Conservation (phyloP, 495 filamentous ascomycete genomes). For the Friedmanniomyces simplex region DNA sequence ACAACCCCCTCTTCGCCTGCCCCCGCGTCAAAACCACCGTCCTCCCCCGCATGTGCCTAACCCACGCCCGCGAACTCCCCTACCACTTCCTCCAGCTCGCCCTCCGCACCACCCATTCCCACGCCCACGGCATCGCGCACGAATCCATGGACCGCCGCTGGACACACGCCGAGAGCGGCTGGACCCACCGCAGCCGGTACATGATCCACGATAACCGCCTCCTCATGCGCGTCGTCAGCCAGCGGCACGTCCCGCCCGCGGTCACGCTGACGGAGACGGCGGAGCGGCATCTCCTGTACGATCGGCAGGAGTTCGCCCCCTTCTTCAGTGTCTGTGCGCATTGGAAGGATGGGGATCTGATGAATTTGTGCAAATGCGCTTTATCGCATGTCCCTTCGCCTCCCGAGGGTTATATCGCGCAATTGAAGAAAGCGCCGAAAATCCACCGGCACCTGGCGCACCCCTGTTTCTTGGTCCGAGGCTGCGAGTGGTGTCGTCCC, state of each 20-base stretch:
- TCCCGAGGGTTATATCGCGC: slow-evolving; percentile 23
- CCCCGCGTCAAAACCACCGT: slow-evolving; percentile 36
- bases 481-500: slow-evolving; percentile 45
- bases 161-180: slow-evolving; percentile 35
- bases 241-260: slow-evolving; percentile 33
- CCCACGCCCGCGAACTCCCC: slow-evolving; percentile 41
- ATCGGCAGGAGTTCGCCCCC: slow-evolving; percentile 48
- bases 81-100: slow-evolving; percentile 47
- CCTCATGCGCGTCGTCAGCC: slow-evolving; percentile 42
- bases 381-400: slow-evolving; percentile 43
- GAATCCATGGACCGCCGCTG: slow-evolving; percentile 40
- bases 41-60: slow-evolving; percentile 41
- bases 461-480: slow-evolving; percentile 38
- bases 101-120: slow-evolving; percentile 35
- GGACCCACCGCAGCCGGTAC: slow-evolving; percentile 42
- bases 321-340: slow-evolving; percentile 50
- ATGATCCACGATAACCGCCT: slow-evolving; percentile 41
- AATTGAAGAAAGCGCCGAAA: slow-evolving; percentile 26
- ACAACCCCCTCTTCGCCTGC: slow-evolving; percentile 46
- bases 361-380: slow-evolving; percentile 48
- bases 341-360: slow-evolving; percentile 49
- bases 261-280: slow-evolving; percentile 35
- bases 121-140: slow-evolving; percentile 37
- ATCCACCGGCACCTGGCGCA: slow-evolving; percentile 28
- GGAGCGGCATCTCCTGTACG: slow-evolving; percentile 44